Base-by-base conservation (phyloP, 441 rosid genomes). In the Corymbia calophylla region DNA sequence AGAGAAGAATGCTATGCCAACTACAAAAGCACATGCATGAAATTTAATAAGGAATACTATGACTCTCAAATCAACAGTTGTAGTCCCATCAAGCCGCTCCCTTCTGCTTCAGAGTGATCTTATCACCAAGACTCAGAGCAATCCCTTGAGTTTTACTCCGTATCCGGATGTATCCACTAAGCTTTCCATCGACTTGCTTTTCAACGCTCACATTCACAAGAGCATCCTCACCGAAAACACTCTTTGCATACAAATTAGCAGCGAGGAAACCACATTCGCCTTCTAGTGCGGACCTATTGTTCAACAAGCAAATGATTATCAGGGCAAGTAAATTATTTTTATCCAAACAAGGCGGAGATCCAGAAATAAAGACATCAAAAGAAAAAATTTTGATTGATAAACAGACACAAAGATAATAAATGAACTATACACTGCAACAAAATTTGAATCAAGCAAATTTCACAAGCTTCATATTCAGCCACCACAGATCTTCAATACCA, bases 101-200 rank as follows among this genome's bases (percentile, higher is more conserved):
- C 91, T 97, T 97, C 94, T 97, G 99, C 95, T 96, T 97, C 89
- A 97, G 95, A 82, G 99, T 97, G 88, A 97, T 97, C 92, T 96
- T 97, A 92, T 97, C 99, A 39, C 99, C 99, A 5, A 97, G 96
- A 91, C 99, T 96, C n/a, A 97, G 96, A 73, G 99, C 98, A 90
- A 97, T 97, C 55, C 99, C 99, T 93, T 97, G 99, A 32, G 98
- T 97, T 92, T 97, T 97, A 94, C 99, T 97, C 90, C 99, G 91
- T 91, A 97, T 97, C 92, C 99, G 95, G 92, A 97, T 97, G 93
- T 95, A 97, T 87, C 99, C 99, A 51, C 98, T 94, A 8, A 97
- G 96, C 92, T 96, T 95, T 68, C 93, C 96, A 80, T 96, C 99
- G 0, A 68, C 90, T 91, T 95, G 98, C 91, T 97, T 97, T 93